Conservation (phyloP, 2,329 filamentous ascomycete species). For the Ascochyta viciae-villosae region DNA sequence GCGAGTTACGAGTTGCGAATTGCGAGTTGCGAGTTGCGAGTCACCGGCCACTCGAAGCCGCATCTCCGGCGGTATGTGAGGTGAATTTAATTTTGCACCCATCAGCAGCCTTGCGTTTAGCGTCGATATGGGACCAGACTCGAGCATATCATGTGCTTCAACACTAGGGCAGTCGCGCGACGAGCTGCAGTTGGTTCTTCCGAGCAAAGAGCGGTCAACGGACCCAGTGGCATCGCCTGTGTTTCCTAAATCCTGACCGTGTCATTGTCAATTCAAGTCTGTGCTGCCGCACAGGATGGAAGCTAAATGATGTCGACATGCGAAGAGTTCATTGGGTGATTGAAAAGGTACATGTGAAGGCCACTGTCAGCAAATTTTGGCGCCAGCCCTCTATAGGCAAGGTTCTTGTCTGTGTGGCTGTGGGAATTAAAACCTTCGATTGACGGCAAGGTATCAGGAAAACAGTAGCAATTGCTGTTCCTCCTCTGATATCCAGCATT, state of each 20-base stretch:
- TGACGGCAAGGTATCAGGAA: conserved; percentile 8
- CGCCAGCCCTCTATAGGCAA: conserved; percentile 15
- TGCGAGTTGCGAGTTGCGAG: too few species aligned
- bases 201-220: conserved; percentile 18
- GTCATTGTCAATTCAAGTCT: not conserved
- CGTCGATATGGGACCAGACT: conserved; percentile 4
- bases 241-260: not conserved
- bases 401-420: conserved; percentile 7
- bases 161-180: conserved; percentile 9
- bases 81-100: conserved; percentile 16
- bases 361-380: conserved; percentile 5
- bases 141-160: conserved; percentile 5
- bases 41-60: conserved; percentile 1
- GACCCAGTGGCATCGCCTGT: not conserved
- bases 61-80: not conserved
- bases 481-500: not conserved
- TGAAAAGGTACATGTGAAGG: conserved; percentile 10
- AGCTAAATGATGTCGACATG: conserved; percentile 17
- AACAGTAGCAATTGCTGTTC: not conserved
- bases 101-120: not conserved
- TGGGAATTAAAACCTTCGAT: conserved; percentile 15
- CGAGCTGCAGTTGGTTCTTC: not conserved
- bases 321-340: conserved; percentile 12
- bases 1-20: not conserved
- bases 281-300: conserved; percentile 12